Percentiles rank a stretch among this genome's conserved stretches.
These are phyloP conservation scores for Colletotrichum lindemuthianum DNA, from an alignment of 2,329 filamentous ascomycete genomes.

Conservation along the genomic window DNA sequence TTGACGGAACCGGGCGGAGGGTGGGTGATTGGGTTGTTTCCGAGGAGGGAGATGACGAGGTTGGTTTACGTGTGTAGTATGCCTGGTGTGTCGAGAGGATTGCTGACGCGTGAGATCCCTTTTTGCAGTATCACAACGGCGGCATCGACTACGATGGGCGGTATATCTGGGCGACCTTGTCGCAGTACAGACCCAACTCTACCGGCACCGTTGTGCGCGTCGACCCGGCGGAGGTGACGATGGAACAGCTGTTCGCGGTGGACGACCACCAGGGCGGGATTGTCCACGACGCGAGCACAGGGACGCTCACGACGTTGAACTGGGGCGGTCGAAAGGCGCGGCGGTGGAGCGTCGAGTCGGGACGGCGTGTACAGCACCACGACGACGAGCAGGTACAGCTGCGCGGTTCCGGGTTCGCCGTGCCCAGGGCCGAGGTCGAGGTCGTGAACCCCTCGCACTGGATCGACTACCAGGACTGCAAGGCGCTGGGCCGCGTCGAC, in stretches of 20 bases:
- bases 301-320: constrained; percentile 52
- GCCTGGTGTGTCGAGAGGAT: not conserved
- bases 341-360: constrained; percentile 44
- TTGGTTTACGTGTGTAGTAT: not conserved
- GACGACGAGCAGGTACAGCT: too few species aligned
- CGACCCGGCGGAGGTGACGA: constrained; percentile 48
- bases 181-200: constrained; percentile 58
- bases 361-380: too few species aligned
- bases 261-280: constrained; percentile 58
- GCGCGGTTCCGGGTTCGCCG: constrained; percentile 35
- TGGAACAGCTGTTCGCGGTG: constrained; percentile 47
- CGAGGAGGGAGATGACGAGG: constrained; percentile 40
- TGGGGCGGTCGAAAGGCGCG: constrained; percentile 57
- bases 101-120: not conserved
- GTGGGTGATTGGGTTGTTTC: constrained; percentile 58
- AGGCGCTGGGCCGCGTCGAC: constrained; percentile 55
- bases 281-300: constrained; percentile 50
- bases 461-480: constrained; percentile 63
- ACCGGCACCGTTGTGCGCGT: constrained; percentile 54
- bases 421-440: constrained; percentile 38
- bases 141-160: constrained; percentile 60
- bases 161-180: constrained; percentile 57
- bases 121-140: constrained; percentile 55
- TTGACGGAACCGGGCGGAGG: constrained; percentile 51
- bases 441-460: constrained; percentile 54